Base-by-base conservation (phyloP, 441 rosid species). In the Iberis amara region DNA sequence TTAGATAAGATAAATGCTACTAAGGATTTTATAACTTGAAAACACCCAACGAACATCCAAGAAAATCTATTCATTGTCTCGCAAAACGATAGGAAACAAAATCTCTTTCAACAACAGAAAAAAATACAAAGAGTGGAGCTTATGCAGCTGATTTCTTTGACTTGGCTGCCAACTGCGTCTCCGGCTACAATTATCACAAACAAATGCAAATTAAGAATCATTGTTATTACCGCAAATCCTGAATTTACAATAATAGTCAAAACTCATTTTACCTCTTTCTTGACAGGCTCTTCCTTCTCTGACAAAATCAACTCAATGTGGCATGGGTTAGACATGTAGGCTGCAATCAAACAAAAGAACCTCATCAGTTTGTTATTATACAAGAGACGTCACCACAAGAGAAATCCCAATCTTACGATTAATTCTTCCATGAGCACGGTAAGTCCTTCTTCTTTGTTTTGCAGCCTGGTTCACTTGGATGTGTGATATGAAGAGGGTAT, bases 391-490 rank as follows among this genome's bases (percentile, higher is more conserved):
- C 8, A 39, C 0, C 4, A 27, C 3, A 3, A 33, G 11, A 33
- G 4, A 33, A 33, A 33, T 8, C 11, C 0, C 11, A 33, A 33
- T 6, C 91, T 14, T 68, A 89, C 97, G 97, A 18, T 86, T 89
- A 52, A 89, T 89, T 76, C 94, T 79, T 75, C 97, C 97, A 4
- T 89, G 96, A 9, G 97, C 97, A 11, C 97, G 68, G 64, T 86
- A 89, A 7, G 95, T 89, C 8, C 94, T 78, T 11, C 94, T 80
- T 55, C 97, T 83, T 51, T 89, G 95, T 59, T 89, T 89, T 46
- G 81, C 88, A 11, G 97, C 97, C 53, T 89, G 97, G 66, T 86
- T 89, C n/a, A 89, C 96, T 55, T 86, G 97, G 69, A 89, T 73
- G 72, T 86, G 97, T 23, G 95, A 82, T 5, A 89, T 67, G 68